phyloP scores from a whole-genome alignment of 225 moss, liverwort and hornwort species.

The Physcomitrellopsis africana region DNA sequence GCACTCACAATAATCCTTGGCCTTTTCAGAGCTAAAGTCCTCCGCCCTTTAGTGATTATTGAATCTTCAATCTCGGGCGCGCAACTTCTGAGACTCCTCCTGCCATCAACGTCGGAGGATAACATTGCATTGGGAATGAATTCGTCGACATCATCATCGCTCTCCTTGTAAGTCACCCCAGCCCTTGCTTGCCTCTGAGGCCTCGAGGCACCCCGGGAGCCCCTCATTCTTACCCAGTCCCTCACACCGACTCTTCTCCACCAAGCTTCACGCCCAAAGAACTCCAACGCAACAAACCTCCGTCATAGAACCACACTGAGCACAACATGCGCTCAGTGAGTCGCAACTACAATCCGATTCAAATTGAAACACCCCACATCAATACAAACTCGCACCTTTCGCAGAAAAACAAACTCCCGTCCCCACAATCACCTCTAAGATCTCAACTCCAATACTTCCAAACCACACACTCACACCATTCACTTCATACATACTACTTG shows the following conservation, averaged over 20 bases:
- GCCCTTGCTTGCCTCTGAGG: constrained; percentile 52
- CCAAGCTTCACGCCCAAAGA: neutral
- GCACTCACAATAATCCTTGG: constrained; percentile 41
- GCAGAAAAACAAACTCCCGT: neutral
- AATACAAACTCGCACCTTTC: neutral
- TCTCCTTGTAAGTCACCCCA: constrained; percentile 54
- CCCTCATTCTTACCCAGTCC: constrained; percentile 35
- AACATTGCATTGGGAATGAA: constrained; percentile 31
- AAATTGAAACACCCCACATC: constrained; percentile 1
- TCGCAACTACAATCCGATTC: constrained; percentile 1
- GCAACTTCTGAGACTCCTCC: constrained; percentile 38
- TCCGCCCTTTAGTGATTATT: constrained; percentile 48
- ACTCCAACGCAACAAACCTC: constrained; percentile 16
- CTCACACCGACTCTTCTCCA: constrained; percentile 1
- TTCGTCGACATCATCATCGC: constrained; percentile 51
- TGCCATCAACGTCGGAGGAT: constrained; percentile 24
- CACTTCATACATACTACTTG: constrained; percentile 22
- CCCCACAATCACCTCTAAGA: constrained; percentile 10
- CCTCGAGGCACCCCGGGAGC: constrained; percentile 34
- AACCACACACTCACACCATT: constrained; percentile 17
- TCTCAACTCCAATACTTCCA: constrained; percentile 6
- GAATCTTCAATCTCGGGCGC: constrained; percentile 40
- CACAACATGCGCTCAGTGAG: neutral
- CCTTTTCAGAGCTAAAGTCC: constrained; percentile 50
- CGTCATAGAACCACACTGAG: constrained; percentile 1